Conservation (phyloP, 176 grass and related monocot genomes). For the Cenchrus fungigraminus region DNA sequence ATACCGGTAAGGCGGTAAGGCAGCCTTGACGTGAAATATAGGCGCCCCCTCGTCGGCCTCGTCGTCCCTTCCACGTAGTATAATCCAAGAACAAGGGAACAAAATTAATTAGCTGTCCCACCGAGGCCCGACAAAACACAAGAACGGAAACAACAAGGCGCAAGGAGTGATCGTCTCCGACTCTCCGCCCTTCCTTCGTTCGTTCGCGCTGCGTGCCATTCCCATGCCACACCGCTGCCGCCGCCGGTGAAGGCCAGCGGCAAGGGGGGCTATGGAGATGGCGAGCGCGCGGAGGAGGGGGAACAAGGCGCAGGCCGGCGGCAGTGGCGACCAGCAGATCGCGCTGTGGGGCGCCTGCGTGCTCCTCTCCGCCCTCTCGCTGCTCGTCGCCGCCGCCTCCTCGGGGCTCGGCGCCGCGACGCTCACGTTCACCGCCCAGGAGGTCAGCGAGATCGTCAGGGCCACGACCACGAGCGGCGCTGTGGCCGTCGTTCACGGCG, state of each 20-base stretch:
- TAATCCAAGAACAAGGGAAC: too few relatives aligned
- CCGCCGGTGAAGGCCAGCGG: not conserved
- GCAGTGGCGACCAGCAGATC: constrained; percentile 4
- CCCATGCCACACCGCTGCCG: too few relatives aligned
- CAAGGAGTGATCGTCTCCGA: not conserved
- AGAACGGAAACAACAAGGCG: too few relatives aligned
- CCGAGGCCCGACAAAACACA: too few relatives aligned
- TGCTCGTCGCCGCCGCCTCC: constrained; percentile 21
- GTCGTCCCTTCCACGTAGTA: too few relatives aligned
- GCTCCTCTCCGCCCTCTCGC: constrained; percentile 37
- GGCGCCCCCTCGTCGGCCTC: too few relatives aligned
- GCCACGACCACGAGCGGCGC: not conserved
- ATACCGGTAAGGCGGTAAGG: too few relatives aligned
- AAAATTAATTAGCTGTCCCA: too few relatives aligned
- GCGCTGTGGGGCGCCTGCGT: constrained; percentile 42
- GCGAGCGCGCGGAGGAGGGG: constrained; percentile 46
- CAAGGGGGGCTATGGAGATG: constrained; percentile 46
- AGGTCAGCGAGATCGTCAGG: not conserved
- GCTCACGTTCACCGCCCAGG: constrained; percentile 3
- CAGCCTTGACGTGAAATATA: too few relatives aligned
- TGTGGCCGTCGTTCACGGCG: not conserved
- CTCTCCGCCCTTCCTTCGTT: not conserved
- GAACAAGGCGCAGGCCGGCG: not conserved
- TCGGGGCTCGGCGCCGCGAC: not conserved
- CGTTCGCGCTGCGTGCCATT: not conserved